phyloP scores from a whole-genome alignment of 306 rosid genomes.

The Inga oerstediana region DNA sequence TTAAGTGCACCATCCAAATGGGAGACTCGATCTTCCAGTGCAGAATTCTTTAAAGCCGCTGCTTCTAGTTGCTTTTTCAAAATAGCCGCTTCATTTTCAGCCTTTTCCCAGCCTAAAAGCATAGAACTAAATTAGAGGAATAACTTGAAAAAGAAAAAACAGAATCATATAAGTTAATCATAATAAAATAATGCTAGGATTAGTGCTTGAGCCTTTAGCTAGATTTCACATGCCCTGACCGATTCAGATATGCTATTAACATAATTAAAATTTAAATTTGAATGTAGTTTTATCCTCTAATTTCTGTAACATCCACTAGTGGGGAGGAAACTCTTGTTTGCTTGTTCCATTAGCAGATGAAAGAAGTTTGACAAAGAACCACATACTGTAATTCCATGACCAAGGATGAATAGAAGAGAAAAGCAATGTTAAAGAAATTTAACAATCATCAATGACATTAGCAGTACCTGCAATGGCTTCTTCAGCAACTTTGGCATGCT shows the following conservation, averaged over 20 bases:
- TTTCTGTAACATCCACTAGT: background rate
- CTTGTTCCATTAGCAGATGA: background rate
- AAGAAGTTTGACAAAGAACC: background rate
- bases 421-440: background rate
- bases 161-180: background rate
- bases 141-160: background rate
- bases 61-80: constrained; percentile 76
- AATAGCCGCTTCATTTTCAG: constrained; percentile 77
- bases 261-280: background rate
- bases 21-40: constrained; percentile 69
- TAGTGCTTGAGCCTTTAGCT: constrained; percentile 17
- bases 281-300: background rate
- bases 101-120: constrained; percentile 92
- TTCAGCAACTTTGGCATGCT: constrained; percentile 97
- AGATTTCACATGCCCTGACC: constrained; percentile 6
- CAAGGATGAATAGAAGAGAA: constrained; percentile 9
- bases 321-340: constrained; percentile 14
- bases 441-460: background rate
- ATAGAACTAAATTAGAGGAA: background rate
- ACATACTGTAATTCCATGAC: background rate
- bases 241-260: constrained; percentile 21
- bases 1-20: constrained; percentile 97
- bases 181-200: background rate
- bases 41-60: constrained; percentile 59
- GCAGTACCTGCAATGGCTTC: constrained; percentile 95